Conservation (phyloP, 1,139 yeast genomes). For the Taphrina deformans region DNA sequence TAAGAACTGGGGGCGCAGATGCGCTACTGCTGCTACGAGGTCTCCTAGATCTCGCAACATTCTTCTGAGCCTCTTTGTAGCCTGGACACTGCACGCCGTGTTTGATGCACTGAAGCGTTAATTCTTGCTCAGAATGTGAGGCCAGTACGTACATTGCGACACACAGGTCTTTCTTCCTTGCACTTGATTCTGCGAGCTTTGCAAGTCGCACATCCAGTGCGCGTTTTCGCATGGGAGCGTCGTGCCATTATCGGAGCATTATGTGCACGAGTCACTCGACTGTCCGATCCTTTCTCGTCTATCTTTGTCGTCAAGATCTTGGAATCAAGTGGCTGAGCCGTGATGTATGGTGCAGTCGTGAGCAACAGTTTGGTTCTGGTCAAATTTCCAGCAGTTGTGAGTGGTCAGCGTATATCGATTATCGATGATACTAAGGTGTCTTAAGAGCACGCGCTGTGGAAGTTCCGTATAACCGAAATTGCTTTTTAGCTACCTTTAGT, state of each 20-base stretch:
- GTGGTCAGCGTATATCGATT: no score
- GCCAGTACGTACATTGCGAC: constrained; percentile 30
- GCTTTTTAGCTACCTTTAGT: no score
- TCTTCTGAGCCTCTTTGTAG: constrained; percentile 19
- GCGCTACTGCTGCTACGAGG: neutral
- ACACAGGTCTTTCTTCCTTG: constrained; percentile 25
- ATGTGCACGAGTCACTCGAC: neutral
- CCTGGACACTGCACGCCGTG: constrained; percentile 31
- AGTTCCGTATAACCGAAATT: neutral
- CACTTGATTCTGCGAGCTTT: constrained; percentile 29
- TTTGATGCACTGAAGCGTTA: constrained; percentile 15
- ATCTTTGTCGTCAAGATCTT: neutral
- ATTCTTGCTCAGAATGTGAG: neutral
- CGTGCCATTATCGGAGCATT: constrained; percentile 11
- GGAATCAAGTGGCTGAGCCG: neutral
- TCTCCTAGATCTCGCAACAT: neutral
- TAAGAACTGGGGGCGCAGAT: neutral
- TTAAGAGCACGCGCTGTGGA: no score
- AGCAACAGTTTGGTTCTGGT: neutral
- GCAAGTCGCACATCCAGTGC: constrained; percentile 31
- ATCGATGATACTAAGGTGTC: no score
- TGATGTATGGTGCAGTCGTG: neutral
- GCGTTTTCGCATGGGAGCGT: constrained; percentile 29
- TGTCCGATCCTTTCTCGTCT: neutral
- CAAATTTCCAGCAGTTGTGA: neutral